Base-by-base conservation (phyloP, 1,139 yeast genomes). In the Geotrichum cucujoidarum region DNA sequence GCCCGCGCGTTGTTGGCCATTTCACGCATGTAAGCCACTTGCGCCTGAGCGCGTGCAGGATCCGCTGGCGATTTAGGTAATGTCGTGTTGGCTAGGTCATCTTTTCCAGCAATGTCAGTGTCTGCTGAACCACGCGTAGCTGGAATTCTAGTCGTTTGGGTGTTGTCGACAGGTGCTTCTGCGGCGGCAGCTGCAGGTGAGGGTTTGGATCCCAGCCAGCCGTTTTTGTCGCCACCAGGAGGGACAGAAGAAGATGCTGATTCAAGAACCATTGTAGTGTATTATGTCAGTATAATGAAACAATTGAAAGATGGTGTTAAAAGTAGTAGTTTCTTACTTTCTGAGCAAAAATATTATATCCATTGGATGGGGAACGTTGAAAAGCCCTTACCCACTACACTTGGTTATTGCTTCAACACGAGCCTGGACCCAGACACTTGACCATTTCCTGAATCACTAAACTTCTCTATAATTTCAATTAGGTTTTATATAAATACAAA, bases 1-100 rank as follows among this genome's bases (percentile, higher is more conserved):
- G 13, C 4, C 4, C 47, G 41, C 11, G 50, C 50, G 11, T 43
- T 43, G 20, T 32, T 18, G 4, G 47, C 38, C 36, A 31, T 40
- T n/a, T 25, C 39, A 13, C 35, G 29, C 36, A 42, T 42, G 29
- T 42, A 42, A 2, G 33, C 40, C 14, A 37, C 24, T 18, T 42
- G 40, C 24, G 25, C 45, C 17, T 40, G 35, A 6, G 39, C 45
- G 4, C 14, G 21, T 35, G 27, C 27, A 13, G 35, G 33, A 35
- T 22, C 33, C 39, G 27, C 35, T 6, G 33, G 27, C n/a, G 40
- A 32, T 18, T 20, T 34, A 11, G 45, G 35, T n/a, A 42, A 37
- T n/a, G 34, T 34, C 13, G 45, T 42, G 4, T 34, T 34, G 24
- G 7, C 38, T n/a, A 34, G 40, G 30, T 27, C 40, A 27, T 29